Evolutionary conservation across 2,329 filamentous ascomycete species (phyloP), one percentile per base, ranked within the genome.

Genomic region (Alternaria triticina): DNA sequence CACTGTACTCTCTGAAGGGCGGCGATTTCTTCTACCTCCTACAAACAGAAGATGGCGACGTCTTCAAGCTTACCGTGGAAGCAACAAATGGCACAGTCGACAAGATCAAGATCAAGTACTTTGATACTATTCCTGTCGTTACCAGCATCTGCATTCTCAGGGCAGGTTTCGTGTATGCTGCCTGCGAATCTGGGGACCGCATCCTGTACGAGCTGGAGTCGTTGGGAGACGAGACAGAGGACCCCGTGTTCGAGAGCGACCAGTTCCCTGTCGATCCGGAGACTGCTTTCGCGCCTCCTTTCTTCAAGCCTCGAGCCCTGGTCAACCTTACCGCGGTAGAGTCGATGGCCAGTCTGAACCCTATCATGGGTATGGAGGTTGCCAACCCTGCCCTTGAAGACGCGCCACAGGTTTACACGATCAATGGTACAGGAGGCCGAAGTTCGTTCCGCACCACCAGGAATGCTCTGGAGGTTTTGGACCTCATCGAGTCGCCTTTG

Each of bases 141-240:
- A 90, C 92, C 0, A 96, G 88, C 75, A 86, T 99, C 47, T 93
- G 94, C 78, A 97, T 99, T 70, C 82, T 99, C 70, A 97, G 97
- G 82, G 97, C 94, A 69, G 96, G 96, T 27, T 99, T 97, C 76
- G 86, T 99, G 11, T 99, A 96, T 74, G 91, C 95, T 57, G 93
- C 94, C 8, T 93, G 92, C 74, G 95, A 99, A 80, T 94, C 91
- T 67, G 96, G 96, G 28, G 96, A 97, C 77, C 92, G 96, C 77
- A 89, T 94, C 64, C 94, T 99, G 71, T 99, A 98, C 80, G 95
- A 98, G 77, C 97, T 99, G 66, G 94, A 97, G 79, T 97, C 97
- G 75, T 88, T 99, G 7, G 96, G 95, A 45, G 96, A 99, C 66
- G 95, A 98, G 72, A 94, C 97, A 66, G 91, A 97, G 3, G 94